Base-by-base conservation (phyloP, 768 basidiomycete species). In the Collybiopsis luxurians region DNA sequence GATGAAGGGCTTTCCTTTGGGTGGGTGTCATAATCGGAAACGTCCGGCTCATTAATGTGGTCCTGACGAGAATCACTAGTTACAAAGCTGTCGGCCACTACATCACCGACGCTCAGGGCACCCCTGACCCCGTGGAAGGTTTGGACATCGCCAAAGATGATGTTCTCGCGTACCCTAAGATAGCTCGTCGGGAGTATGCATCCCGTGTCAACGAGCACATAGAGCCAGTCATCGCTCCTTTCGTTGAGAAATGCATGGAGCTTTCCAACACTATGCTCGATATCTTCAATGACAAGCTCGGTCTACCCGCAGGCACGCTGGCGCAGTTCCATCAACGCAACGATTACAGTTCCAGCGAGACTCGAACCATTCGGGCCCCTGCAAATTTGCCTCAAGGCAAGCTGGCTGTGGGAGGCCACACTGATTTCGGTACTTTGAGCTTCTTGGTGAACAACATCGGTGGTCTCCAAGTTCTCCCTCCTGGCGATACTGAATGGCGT, bases 361-460 rank as follows among this genome's bases (percentile, higher is more conserved):
- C 74, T 1, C 67, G 81, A 9, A 60, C 73, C n/a, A 75, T 75
- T 55, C 74, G 61, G 60, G 73, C 67, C 21, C 75, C 79, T 6
- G 74, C 67, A 13, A 65, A 58, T 1, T 67, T 54, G 2, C 61
- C 64, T 13, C 75, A 13, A 57, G 69, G 71, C 5, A 67, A 58
- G 13, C 62, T 67, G 17, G 64, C 67, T 7, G 47, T 80, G 4
- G 81, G 78, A 6, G 72, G 75, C 1, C 88, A 89, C 64, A 87
- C 86, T 2, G 87, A 88, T 67, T 89, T 88, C 60, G 86, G 87
- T 61, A 84, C 83, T n/a, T 65, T 88, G 56, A 85, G 85, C 0
- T 83, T 89, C 72, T 71, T 90, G 56, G 85, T 88, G 62, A 89
- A 89, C 64, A 78, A 77, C 1, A 77, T 89, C 0, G 87, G 88